Conservation (phyloP, 2,329 filamentous ascomycete species). For the Mariannaea sp. region DNA sequence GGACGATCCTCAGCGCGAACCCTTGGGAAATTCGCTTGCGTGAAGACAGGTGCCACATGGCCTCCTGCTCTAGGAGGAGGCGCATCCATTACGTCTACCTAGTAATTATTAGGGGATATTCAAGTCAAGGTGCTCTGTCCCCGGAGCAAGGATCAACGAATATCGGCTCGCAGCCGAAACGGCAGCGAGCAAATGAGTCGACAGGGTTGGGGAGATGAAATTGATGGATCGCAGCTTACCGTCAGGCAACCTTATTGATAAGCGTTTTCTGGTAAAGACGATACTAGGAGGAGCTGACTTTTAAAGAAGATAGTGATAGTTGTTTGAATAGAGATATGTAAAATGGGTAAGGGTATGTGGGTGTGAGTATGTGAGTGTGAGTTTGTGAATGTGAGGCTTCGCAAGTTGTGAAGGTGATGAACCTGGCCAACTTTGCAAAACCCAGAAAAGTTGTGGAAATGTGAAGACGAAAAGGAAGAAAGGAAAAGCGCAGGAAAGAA, state of each 20-base stretch:
- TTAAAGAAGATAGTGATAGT: too few species aligned
- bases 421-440: background rate
- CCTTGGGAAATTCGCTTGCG: slow-evolving; percentile 25
- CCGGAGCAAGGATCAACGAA: too few species aligned
- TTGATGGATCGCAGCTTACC: too few species aligned
- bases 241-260: too few species aligned
- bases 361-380: background rate
- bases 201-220: too few species aligned
- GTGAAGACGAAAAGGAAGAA: background rate
- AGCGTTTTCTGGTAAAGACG: slow-evolving; percentile 4
- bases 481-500: background rate
- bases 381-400: background rate
- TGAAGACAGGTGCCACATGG: slow-evolving; percentile 22
- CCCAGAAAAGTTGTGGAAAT: background rate
- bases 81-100: slow-evolving; percentile 27
- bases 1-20: slow-evolving; percentile 33
- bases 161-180: too few species aligned
- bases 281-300: background rate
- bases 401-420: background rate
- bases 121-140: background rate
- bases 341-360: background rate
- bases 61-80: slow-evolving; percentile 9
- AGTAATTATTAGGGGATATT: slow-evolving; percentile 14
- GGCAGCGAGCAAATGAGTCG: background rate
- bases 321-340: too few species aligned